A percentile compares a stretch with the other conserved stretches of the same genome.
phyloP scores from a whole-genome alignment of 352 stramenopile genomes.

The Pythium dissimile region DNA sequence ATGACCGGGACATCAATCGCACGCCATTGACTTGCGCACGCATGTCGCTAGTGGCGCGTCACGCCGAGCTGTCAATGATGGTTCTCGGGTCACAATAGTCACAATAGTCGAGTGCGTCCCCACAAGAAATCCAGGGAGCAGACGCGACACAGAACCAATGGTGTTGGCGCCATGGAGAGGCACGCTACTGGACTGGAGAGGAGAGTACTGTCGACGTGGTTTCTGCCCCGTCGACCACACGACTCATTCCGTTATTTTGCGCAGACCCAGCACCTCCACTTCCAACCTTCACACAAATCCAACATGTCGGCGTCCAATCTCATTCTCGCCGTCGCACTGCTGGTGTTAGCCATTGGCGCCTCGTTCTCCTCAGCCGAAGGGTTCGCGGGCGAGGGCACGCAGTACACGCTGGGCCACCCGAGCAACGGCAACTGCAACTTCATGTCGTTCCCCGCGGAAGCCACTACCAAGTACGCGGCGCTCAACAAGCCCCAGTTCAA shows the following conservation, averaged over 20 bases:
- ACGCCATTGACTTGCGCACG: neutral
- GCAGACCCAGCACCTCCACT: neutral
- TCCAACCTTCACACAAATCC: neutral
- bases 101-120: too few species aligned
- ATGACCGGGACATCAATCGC: neutral
- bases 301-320: neutral
- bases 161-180: neutral
- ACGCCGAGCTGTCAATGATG: neutral
- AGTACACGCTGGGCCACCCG: conserved; percentile 24
- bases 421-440: conserved; percentile 52
- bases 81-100: neutral
- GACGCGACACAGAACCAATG: neutral
- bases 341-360: neutral
- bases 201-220: neutral
- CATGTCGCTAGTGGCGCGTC: conserved; percentile 2
- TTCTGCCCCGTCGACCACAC: too few species aligned
- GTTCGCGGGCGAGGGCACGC: conserved; percentile 26
- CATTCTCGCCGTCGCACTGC: neutral
- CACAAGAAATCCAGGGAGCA: neutral
- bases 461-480: conserved; percentile 57
- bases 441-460: conserved; percentile 42
- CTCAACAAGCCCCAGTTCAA: conserved; percentile 64
- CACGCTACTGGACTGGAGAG: neutral
- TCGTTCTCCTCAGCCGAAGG: neutral
- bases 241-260: conserved; percentile 10